Evolutionary conservation across 257 asterid species (phyloP).

Genomic region (Linaria vulgaris): DNA sequence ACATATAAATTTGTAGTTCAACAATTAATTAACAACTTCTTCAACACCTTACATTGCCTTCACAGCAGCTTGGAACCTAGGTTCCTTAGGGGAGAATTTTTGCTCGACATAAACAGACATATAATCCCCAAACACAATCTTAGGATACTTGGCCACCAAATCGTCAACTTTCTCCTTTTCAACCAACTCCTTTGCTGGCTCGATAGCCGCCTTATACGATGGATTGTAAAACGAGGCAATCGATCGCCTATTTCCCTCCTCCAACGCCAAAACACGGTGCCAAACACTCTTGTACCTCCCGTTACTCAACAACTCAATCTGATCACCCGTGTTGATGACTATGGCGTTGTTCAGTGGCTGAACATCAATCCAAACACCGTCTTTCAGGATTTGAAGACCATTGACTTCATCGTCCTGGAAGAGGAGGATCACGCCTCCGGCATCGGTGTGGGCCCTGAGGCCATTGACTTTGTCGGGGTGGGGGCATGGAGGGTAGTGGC

Average conservation of each 20-base stretch:
- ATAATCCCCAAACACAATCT: conserved; percentile 77
- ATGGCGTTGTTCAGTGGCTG: conserved; percentile 57
- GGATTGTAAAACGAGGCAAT: conserved; percentile 91
- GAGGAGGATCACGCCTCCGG: conserved; percentile 66
- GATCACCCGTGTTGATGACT: conserved; percentile 73
- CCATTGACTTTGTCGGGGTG: conserved; percentile 55
- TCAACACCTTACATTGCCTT: conserved; percentile 41
- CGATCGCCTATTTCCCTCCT: conserved; percentile 68
- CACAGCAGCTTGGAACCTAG: conserved; percentile 81
- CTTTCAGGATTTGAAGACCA: conserved; percentile 65
- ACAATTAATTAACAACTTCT: background rate
- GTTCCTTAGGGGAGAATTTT: conserved; percentile 73
- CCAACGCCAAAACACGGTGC: conserved; percentile 67
- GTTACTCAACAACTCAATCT: conserved; percentile 68
- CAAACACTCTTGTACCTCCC: conserved; percentile 85
- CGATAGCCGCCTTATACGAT: conserved; percentile 58
- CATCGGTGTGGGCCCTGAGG: conserved; percentile 72
- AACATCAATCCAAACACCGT: conserved; percentile 58
- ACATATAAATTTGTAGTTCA: background rate
- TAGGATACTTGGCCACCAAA: conserved; percentile 41
- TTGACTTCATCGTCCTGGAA: conserved; percentile 64
- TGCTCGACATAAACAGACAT: conserved; percentile 71
- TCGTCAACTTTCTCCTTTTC: conserved; percentile 8
- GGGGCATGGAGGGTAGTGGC: conserved; percentile 72
- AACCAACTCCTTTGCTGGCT: conserved; percentile 51